These are phyloP conservation scores for Fraxinus platypoda DNA, from an alignment of 305 asterid genomes.

Conservation along the genomic window DNA sequence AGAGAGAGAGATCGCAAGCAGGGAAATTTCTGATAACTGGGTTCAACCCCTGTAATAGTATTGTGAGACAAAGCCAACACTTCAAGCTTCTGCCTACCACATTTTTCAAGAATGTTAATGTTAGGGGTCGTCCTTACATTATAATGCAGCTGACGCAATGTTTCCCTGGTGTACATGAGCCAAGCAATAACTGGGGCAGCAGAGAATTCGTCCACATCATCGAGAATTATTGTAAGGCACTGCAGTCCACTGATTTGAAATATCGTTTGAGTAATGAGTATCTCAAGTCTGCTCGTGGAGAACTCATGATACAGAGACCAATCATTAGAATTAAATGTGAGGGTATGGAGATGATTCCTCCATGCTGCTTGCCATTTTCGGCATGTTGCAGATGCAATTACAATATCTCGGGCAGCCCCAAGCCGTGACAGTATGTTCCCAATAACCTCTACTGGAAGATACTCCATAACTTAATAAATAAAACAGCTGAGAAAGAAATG, in stretches of 20 bases:
- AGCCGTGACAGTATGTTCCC: constrained; percentile 79
- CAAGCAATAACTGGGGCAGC: constrained; percentile 89
- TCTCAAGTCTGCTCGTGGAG: constrained; percentile 61
- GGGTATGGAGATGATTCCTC: constrained; percentile 76
- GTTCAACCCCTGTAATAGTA: constrained; percentile 73
- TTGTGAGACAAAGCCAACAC: constrained; percentile 73
- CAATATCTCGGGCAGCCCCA: constrained; percentile 80
- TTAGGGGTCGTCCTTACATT: constrained; percentile 75
- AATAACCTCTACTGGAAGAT: constrained; percentile 87
- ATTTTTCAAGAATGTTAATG: constrained; percentile 79
- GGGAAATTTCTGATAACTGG: constrained; percentile 79
- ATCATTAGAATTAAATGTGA: constrained; percentile 65
- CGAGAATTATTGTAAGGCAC: constrained; percentile 68
- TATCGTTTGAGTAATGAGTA: constrained; percentile 73
- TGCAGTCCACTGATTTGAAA: constrained; percentile 73
- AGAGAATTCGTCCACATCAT: constrained; percentile 76
- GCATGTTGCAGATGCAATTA: constrained; percentile 86
- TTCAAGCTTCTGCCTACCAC: constrained; percentile 85
- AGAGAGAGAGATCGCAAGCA: constrained; percentile 62
- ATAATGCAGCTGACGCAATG: constrained; percentile 75
- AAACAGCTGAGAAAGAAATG: constrained; percentile 9
- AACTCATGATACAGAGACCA: constrained; percentile 80
- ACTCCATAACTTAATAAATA: constrained; percentile 45
- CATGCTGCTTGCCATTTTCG: constrained; percentile 83
- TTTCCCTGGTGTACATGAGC: constrained; percentile 86